A percentile compares a stretch with the other conserved stretches of the same genome.
These are phyloP conservation scores for Melampsora larici-populina DNA, from an alignment of 1,284 basidiomycete genomes.

Conservation along the genomic window DNA sequence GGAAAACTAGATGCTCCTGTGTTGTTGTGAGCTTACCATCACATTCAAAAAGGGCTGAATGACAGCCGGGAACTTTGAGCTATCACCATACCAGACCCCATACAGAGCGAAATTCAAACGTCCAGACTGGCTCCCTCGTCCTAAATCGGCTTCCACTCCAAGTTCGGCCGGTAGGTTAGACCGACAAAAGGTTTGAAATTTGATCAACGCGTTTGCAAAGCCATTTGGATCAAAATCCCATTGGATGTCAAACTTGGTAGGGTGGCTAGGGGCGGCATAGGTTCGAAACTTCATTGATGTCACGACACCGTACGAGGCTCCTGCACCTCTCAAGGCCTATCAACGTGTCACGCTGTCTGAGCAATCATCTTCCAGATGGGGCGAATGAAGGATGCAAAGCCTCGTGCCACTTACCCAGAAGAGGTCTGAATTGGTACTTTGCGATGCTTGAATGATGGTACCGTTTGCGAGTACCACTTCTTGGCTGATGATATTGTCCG, in stretches of 20 bases:
- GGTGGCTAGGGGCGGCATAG: not conserved
- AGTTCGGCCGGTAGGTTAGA: not conserved
- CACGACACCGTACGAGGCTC: no score
- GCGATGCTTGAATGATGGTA: constrained; percentile 46
- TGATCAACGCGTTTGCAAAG: constrained; percentile 4
- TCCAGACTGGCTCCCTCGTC: not conserved
- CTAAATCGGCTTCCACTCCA: constrained; percentile 4
- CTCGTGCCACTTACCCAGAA: constrained; percentile 46
- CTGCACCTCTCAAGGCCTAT: constrained; percentile 38
- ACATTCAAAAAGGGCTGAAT: constrained; percentile 15
- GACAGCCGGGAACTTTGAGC: no score
- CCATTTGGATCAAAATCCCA: constrained; percentile 12
- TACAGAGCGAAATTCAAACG: not conserved
- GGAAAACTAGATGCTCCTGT: not conserved
- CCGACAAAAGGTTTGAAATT: no score
- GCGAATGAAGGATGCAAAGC: constrained; percentile 37
- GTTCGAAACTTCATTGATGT: constrained; percentile 11
- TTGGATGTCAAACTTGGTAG: constrained; percentile 11
- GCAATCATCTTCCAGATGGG: not conserved
- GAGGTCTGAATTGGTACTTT: constrained; percentile 39
- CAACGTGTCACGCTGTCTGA: not conserved
- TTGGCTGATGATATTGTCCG: constrained; percentile 51
- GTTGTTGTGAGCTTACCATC: constrained; percentile 5
- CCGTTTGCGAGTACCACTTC: constrained; percentile 54
- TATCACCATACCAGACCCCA: constrained; percentile 14